phyloP scores from a whole-genome alignment of 768 basidiomycete species.

The Mycena indigotica region DNA sequence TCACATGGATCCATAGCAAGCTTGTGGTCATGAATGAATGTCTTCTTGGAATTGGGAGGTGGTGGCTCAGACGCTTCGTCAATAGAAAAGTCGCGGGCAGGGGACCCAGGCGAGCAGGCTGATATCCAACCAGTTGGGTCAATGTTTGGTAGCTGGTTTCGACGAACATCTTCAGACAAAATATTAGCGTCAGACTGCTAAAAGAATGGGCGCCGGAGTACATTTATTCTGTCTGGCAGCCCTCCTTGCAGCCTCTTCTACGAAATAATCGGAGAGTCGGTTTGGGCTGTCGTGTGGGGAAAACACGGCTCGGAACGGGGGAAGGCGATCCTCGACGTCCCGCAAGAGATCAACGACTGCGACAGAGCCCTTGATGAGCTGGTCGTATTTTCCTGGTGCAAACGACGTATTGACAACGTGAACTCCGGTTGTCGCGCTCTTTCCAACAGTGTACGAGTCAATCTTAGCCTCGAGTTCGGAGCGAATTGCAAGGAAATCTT shows the following conservation, averaged over 20 bases:
- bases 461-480: conserved; percentile 38
- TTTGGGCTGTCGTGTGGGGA: conserved; percentile 48
- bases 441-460: conserved; percentile 46
- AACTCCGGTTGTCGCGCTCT: conserved; percentile 31
- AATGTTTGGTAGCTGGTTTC: conserved; percentile 36
- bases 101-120: conserved; percentile 42
- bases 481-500: conserved; percentile 40
- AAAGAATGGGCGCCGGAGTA: conserved; percentile 4
- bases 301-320: conserved; percentile 49
- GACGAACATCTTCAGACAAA: conserved; percentile 28
- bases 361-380: conserved; percentile 36
- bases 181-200: background rate
- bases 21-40: conserved; percentile 53
- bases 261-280: conserved; percentile 27
- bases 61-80: conserved; percentile 37
- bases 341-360: conserved; percentile 39
- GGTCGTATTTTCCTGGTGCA: conserved; percentile 36
- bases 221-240: conserved; percentile 24
- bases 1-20: conserved; percentile 52
- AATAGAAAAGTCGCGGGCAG: conserved; percentile 37
- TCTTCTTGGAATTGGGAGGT: conserved; percentile 35
- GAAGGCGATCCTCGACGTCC: conserved; percentile 42
- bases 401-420: conserved; percentile 39
- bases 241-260: conserved; percentile 27
- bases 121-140: conserved; percentile 40